Base-by-base conservation (phyloP, 2,329 filamentous ascomycete species). In the Pestalotiopsis sp. region DNA sequence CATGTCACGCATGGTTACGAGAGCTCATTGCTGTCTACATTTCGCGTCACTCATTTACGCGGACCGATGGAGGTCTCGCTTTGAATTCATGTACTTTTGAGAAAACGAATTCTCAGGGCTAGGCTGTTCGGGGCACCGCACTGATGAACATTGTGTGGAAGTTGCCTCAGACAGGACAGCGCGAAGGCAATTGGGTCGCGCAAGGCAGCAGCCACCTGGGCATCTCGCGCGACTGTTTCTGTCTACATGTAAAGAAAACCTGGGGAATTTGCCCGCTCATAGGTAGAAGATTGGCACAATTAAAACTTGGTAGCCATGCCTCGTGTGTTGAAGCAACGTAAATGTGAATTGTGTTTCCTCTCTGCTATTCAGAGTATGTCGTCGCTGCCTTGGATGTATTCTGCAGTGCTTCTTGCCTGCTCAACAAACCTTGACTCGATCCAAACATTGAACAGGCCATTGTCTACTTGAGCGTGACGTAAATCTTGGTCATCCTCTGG, bases 401-500 rank as follows among this genome's bases (percentile, higher is more conserved):
- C 31, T 9, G 6, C 31, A 9, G 7, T 36, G 7, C 31, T 36
- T 36, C 6, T 36, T 36, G 31, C 31, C 31, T 36, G 31, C 31
- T 9, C 31, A 36, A 9, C 31, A 36, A 36, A 7, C 31, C 31
- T 36, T 9, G 31, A 36, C 31, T 36, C 31, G 31, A 36, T 36
- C 31, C 31, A 36, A 9, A 36, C 31, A 36, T 36, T 36, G 6
- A 9, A 36, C 31, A 36, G 2, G 31, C 7, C 7, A 36, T 36
- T 36, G 31, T 45, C 41, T 85, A 85, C 66, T 23, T 60, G 14
- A 27, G 31, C 9, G 57, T 60, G n/a, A 60, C 57, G 11, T 60
- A 60, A 60, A n/a, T 25, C 57, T 36, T 27, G n/a, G 57, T 27
- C 25, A 60, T 27, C 57, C 23, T 36, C 57, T 27, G 25, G 31